Evolutionary conservation across 1,284 basidiomycete genomes (phyloP), one percentile per base, ranked within the genome.

Genomic region (Cryptococcus sp.): DNA sequence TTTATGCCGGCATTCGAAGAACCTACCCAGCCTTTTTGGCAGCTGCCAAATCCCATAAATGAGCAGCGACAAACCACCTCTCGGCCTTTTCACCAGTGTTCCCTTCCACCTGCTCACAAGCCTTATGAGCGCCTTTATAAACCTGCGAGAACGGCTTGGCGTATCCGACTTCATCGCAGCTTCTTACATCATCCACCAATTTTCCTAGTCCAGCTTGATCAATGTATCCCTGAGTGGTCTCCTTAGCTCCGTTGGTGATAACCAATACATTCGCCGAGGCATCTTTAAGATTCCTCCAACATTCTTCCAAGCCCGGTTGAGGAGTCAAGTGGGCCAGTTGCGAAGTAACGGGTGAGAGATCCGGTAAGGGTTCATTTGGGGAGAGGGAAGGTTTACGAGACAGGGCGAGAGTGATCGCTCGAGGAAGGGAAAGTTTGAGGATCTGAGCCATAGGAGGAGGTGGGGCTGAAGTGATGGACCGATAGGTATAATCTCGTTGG

Each of bases 1-100:
- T 7, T 25, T 24, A 9, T n/a, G n/a, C 32, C 9, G 32, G 32
- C 32, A 34, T 34, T 7, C 3, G 13, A 21, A 18, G 23, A 10
- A 54, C 61, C 43, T 36, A 64, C 60, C 62, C 62, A 16, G 57
- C 58, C 48, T 60, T 53, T 28, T 54, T 49, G 1, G 62, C 62
- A 23, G 62, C 62, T 31, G 39, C 45, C n/a, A 62, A 23, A 49
- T 64, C 62, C 62, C 62, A 64, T 21, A 56, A 16, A 53, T 64
- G 62, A 42, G 57, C 56, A 46, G 62, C 62, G 23, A 64, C 59
- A 34, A 63, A 63, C 59, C 59, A 63, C 44, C 59, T 55, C 45
- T 58, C 51, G 31, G 21, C 47, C n/a, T 23, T 32, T 7, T 25
- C 46, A 18, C 48, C 45, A 9, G 11, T 14, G 7, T 21, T 21